Conservation (phyloP, 768 basidiomycete species). For the Phaffia australis region DNA sequence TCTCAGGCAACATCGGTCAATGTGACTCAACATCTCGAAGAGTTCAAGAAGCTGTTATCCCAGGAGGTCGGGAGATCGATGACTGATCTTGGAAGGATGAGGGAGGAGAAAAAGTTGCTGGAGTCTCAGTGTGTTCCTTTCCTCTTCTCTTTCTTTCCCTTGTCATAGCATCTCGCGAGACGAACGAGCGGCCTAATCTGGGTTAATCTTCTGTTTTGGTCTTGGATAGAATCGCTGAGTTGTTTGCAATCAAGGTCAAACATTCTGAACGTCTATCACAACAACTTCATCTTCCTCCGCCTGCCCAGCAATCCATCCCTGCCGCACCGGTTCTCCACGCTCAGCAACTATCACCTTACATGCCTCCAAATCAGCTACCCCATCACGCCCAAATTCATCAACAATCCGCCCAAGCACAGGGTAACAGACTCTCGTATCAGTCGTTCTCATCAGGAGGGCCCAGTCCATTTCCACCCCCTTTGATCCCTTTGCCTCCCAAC, state of each 20-base stretch:
- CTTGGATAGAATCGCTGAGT: conserved; percentile 4
- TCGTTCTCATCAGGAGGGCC: not conserved
- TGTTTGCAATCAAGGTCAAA: conserved; percentile 23
- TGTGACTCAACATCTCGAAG: conserved; percentile 70
- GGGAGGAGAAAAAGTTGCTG: conserved; percentile 20
- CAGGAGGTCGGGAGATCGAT: conserved; percentile 64
- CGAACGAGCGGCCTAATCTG: too few relatives aligned
- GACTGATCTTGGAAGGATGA: conserved; percentile 47
- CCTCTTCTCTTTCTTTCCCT: not conserved
- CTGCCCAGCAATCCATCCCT: too few relatives aligned
- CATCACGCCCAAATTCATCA: not conserved
- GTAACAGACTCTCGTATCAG: not conserved
- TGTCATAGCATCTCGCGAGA: too few relatives aligned
- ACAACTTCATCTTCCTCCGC: not conserved
- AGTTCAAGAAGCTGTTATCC: conserved; percentile 70
- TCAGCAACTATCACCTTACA: not conserved
- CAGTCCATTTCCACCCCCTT: not conserved
- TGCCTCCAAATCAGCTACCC: not conserved
- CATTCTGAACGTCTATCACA: not conserved
- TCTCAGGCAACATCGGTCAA: conserved; percentile 82
- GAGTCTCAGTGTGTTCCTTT: conserved; percentile 8
- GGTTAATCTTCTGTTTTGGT: too few relatives aligned
- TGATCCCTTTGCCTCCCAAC: not conserved
- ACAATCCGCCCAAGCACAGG: not conserved
- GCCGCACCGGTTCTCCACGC: too few relatives aligned